phyloP scores from a whole-genome alignment of 75 land plant species.

The Cryptomeria japonica region DNA sequence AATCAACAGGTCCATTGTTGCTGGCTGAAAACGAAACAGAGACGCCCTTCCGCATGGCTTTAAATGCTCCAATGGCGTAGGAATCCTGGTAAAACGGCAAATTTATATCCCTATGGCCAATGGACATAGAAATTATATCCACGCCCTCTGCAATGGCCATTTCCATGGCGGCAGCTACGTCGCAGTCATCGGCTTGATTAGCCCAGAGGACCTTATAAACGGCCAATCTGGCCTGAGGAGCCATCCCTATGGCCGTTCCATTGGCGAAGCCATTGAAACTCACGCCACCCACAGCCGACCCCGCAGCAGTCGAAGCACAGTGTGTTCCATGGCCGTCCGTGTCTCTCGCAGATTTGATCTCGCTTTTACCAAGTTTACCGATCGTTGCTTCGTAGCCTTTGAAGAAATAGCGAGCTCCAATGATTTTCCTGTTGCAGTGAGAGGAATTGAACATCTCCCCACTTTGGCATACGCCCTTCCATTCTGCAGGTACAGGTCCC shows the following conservation, averaged over 20 bases:
- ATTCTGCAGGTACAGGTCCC: constrained; percentile 14
- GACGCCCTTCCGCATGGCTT: constrained; percentile 52
- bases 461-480: constrained; percentile 23
- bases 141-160: constrained; percentile 52
- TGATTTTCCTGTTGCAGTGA: constrained; percentile 16
- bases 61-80: constrained; percentile 46
- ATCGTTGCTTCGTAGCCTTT: constrained; percentile 11
- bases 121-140: constrained; percentile 41
- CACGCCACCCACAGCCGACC: constrained; percentile 17
- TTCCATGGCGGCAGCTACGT: constrained; percentile 40
- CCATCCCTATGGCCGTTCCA: constrained; percentile 35
- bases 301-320: constrained; percentile 40
- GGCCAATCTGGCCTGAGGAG: constrained; percentile 24
- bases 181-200: constrained; percentile 56
- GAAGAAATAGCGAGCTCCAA: constrained; percentile 15
- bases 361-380: constrained; percentile 18
- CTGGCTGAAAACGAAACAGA: constrained; percentile 71
- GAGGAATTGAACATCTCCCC: constrained; percentile 14
- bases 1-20: constrained; percentile 23
- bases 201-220: constrained; percentile 34
- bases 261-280: constrained; percentile 20
- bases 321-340: constrained; percentile 44
- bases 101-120: constrained; percentile 13
- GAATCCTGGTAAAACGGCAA: constrained; percentile 17
- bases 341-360: constrained; percentile 21